Evolutionary conservation across 768 basidiomycete genomes (phyloP), one percentile per base, ranked within the genome.

Genomic region (Leccinum obscurum): DNA sequence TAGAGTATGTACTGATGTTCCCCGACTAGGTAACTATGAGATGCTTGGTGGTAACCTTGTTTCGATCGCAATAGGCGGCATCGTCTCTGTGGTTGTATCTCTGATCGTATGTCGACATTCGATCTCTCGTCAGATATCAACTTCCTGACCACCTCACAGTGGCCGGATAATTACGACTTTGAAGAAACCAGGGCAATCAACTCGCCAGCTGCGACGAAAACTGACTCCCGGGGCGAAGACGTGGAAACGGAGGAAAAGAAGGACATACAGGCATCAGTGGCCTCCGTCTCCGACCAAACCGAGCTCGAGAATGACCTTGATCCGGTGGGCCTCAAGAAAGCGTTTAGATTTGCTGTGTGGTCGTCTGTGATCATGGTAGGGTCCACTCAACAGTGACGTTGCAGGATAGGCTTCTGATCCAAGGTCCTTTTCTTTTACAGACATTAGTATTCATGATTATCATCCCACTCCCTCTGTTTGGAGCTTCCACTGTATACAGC

Each of bases 21-120:
- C 17, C 2, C 34, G 39, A 56, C 54, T 58, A 73, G 80, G 77
- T 20, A 81, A 85, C 70, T 78, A 79, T 58, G 81, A 84, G 68
- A 95, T 97, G 93, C 80, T 97, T 15, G 87, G 92, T 0, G 95
- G 95, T 3, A 95, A 95, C 75, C 76, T 96, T n/a, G 88, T 87
- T 2, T 87, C 92, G 2, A 91, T 95, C 64, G 89, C 84, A 28
- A 79, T 90, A 13, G 92, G 93, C 8, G 92, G 83, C 4, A 87
- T 97, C 57, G 78, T 97, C 62, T 82, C 93, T 3, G 79, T 86
- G 24, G 77, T 74, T 3, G 75, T 81, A 37, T 92, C 93, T 0
- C 71, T 85, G 51, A 77, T 94, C 24, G 88, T 89, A 68, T 59
- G 85, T 74, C 7, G 5, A 24, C 3, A 4, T 53, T 52, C 15